Percentiles rank a stretch among this genome's conserved stretches.
Conservation (phyloP, 495 filamentous ascomycete genomes). For the Penicillium canariense region DNA sequence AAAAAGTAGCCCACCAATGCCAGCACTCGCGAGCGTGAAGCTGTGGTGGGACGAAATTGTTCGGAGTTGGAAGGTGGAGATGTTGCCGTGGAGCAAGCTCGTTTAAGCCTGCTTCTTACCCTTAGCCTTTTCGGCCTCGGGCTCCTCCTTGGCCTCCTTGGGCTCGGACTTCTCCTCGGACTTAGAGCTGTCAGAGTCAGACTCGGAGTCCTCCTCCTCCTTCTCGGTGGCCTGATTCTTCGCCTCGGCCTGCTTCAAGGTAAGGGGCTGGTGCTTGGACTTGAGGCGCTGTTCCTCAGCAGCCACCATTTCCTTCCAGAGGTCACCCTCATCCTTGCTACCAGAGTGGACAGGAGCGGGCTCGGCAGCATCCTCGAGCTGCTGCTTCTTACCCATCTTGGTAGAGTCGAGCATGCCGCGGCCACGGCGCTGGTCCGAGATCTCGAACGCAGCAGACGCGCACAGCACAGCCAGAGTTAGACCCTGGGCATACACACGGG, state of each 20-base stretch:
- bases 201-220: constrained; percentile 6
- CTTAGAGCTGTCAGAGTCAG: constrained; percentile 6
- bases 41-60: background rate
- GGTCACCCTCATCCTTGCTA: constrained; percentile 70
- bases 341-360: constrained; percentile 67
- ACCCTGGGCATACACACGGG: constrained; percentile 96
- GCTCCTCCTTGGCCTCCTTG: constrained; percentile 8
- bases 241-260: constrained; percentile 30
- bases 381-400: constrained; percentile 67
- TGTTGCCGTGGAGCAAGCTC: background rate
- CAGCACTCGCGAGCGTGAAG: background rate
- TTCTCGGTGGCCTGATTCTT: constrained; percentile 11
- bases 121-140: constrained; percentile 16
- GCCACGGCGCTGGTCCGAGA: constrained; percentile 72
- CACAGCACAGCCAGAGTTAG: constrained; percentile 86
- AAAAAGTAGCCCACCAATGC: background rate
- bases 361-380: constrained; percentile 44
- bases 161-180: constrained; percentile 6
- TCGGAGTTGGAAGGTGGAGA: background rate
- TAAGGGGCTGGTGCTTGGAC: constrained; percentile 51
- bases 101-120: constrained; percentile 15
- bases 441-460: constrained; percentile 86
- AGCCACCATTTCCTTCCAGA: constrained; percentile 88
- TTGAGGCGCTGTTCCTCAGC: constrained; percentile 69
- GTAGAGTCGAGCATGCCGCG: constrained; percentile 51